These are phyloP conservation scores for Diospyros lotus DNA, from an alignment of 148 eudicot species.

Conservation along the genomic window DNA sequence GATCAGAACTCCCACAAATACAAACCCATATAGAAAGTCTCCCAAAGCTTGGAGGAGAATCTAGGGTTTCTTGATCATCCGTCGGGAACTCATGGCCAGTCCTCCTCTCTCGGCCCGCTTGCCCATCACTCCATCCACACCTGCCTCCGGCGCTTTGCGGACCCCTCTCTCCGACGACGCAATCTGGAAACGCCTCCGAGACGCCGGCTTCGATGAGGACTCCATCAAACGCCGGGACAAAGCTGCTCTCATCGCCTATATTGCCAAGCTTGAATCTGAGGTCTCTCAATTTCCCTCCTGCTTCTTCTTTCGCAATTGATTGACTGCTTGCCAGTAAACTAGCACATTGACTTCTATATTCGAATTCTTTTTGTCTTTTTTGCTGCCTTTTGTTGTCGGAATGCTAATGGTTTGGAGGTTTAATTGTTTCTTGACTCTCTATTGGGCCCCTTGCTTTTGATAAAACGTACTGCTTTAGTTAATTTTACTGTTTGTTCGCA, in stretches of 20 bases:
- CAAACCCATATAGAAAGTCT: background rate
- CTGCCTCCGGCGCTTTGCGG: slow-evolving; percentile 47
- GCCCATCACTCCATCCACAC: slow-evolving; percentile 28
- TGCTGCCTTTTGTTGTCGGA: background rate
- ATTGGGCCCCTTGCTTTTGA: background rate
- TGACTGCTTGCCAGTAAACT: background rate
- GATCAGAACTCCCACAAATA: background rate
- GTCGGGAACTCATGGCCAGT: slow-evolving; percentile 44
- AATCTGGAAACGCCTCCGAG: slow-evolving; percentile 68
- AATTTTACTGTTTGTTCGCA: background rate
- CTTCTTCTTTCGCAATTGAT: background rate
- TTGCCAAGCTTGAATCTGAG: slow-evolving; percentile 92
- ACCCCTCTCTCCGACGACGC: slow-evolving; percentile 53
- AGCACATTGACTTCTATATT: background rate
- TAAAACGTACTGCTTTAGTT: too few relatives aligned
- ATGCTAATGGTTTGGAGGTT: background rate
- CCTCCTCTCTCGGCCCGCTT: slow-evolving; percentile 45
- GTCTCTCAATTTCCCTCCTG: slow-evolving; percentile 18
- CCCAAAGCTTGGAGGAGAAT: background rate
- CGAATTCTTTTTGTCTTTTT: background rate
- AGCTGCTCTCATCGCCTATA: slow-evolving; percentile 82
- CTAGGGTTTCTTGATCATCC: slow-evolving; percentile 8
- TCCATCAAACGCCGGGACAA: slow-evolving; percentile 85
- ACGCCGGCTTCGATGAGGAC: slow-evolving; percentile 77
- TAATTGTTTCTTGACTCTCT: background rate